Base-by-base conservation (phyloP, 805 yeast genomes). In the Saccharomycopsis sp. region DNA sequence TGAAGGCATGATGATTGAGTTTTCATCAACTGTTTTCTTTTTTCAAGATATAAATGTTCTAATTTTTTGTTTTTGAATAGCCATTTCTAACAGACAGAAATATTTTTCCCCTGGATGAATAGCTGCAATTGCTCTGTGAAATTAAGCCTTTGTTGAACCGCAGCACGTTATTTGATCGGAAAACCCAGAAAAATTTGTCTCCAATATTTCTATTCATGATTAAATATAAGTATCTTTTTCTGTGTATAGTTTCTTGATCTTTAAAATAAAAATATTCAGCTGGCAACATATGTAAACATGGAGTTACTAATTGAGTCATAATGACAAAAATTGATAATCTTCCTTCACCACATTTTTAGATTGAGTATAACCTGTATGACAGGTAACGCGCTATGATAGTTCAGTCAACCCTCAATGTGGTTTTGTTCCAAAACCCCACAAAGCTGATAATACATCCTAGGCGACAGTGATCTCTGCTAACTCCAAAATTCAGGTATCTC, bases 331-430 rank as follows among this genome's bases (percentile, higher is more conserved):
- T 84, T 20, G 97, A 93, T 44, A 90, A 68, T 67, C 93, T 97
- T 68, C 98, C 98, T 60, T 93, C 98, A 67, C 97, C 97, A 65
- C 98, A 97, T 89, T 89, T 71, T 89, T 89, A 56, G 98, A 97
- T 53, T 84, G 79, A 52, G 98, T 90, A 71, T 95, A 82, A 64
- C 94, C 97, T 53, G 97, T 97, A 70, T 87, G 90, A 59, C 98
- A 98, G 59, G 75, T 80, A 54, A 93, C 89, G 71, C 98, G 75
- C 2, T 62, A 63, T 36, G 58, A 56, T 50, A 66, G 68, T 48
- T 64, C 65, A 19, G 17, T 24, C 40, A 37, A 21, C 5, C 11
- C 13, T 11, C n/a, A 27, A n/a, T 27, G 31, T 27, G 31, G n/a
- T 27, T n/a, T 27, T 27, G 31, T n/a, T 27, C n/a, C n/a, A n/a